Percentiles rank a stretch among this genome's conserved stretches.
Evolutionary conservation across 2,329 filamentous ascomycete genomes (phyloP).

Genomic region (Fusarium aywerte): DNA sequence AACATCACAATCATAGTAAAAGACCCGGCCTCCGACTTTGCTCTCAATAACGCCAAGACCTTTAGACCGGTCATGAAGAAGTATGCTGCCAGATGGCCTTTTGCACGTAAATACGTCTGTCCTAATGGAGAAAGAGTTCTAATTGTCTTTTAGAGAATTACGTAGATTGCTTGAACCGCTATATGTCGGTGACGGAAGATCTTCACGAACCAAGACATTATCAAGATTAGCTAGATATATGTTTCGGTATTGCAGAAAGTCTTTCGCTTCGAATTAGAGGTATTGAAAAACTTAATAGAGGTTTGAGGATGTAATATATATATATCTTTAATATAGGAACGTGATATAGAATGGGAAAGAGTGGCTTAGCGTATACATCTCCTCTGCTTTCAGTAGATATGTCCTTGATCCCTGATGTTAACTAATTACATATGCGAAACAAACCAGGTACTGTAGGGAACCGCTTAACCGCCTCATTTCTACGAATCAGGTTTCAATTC

Average conservation of each 20-base stretch:
- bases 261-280: no score
- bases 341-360: no score
- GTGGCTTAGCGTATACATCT: no score
- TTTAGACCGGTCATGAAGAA: neutral
- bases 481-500: slow-evolving; percentile 10
- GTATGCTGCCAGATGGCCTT: neutral
- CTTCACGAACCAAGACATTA: no score
- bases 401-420: no score
- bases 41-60: neutral
- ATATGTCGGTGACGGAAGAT: no score
- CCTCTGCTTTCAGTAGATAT: no score
- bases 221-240: no score
- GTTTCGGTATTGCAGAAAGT: no score
- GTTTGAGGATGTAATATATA: no score
- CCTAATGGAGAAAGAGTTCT: neutral
- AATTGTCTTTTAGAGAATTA: neutral
- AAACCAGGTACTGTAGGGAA: neutral
- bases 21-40: neutral
- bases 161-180: rapidly evolving
- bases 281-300: no score
- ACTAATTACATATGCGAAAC: neutral
- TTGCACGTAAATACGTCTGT: neutral
- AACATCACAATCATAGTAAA: neutral
- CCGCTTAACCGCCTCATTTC: neutral
- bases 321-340: no score